Evolutionary conservation across 2,329 filamentous ascomycete genomes (phyloP), one percentile per base, ranked within the genome.

Genomic region (Nemania sp.): DNA sequence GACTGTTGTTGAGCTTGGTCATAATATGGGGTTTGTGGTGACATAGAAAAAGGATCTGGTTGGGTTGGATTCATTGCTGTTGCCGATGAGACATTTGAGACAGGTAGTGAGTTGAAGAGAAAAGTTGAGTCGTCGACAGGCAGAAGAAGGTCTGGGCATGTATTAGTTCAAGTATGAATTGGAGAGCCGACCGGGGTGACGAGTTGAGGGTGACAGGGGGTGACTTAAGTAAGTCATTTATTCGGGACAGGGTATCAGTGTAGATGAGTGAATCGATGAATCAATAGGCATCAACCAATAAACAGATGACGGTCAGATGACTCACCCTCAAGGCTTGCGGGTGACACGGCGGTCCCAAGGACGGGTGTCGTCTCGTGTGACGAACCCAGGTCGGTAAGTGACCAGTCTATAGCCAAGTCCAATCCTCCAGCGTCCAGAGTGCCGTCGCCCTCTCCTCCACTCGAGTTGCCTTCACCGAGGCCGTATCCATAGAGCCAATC

Each of bases 401-500:
- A 63, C 70, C 69, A 72, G 32, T 71, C 66, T 63, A 67, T 48
- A 29, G 48, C 64, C 55, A 57, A 37, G 32, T 34, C 54, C 32
- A 54, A 18, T 29, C 45, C 58, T 32, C 45, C 48, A n/a, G n/a
- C n/a, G n/a, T 56, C 53, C 20, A 67, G 20, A 32, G 48, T 43
- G 13, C 62, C 59, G 29, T 55, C 62, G 37, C 51, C 61, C 29
- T 62, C 54, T 40, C 56, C 57, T 62, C 57, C 56, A 37, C 60
- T 59, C 37, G 57, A 56, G 43, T 47, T 64, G 18, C 59, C 57
- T 18, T 65, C 59, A 15, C 52, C 48, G 37, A 64, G 49, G 54
- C 55, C 63, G 46, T 67, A 66, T 60, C 64, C 69, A 21, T 64
- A 59, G 61, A 71, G 66, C 68, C 70, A 69, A 57, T 69, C 65